A percentile compares a stretch with the other conserved stretches of the same genome.
These are phyloP conservation scores for Trichoderma afroharzianum DNA, from an alignment of 2,329 filamentous ascomycete genomes.

Conservation along the genomic window DNA sequence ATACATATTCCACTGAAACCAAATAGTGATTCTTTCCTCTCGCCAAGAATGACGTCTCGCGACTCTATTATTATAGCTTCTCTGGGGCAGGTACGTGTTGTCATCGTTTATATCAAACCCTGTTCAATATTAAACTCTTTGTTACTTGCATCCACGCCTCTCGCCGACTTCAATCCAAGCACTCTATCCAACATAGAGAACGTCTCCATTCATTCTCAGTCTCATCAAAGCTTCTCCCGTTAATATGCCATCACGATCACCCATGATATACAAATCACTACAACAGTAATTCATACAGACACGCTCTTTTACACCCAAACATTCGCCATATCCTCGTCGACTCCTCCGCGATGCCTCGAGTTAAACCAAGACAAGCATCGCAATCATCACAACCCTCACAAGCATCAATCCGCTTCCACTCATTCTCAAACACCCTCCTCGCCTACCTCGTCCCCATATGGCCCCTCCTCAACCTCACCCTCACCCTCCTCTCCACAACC, in stretches of 20 bases:
- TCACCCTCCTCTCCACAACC: constrained; percentile 13
- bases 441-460: constrained; percentile 18
- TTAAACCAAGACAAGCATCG: not conserved
- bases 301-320: not conserved
- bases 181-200: not conserved
- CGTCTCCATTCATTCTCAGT: not conserved
- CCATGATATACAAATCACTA: not conserved
- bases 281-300: not conserved
- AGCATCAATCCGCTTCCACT: not conserved
- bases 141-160: not conserved
- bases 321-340: not conserved
- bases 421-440: not conserved
- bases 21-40: not conserved
- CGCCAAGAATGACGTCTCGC: not conserved
- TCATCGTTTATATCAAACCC: not conserved
- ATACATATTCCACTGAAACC: not conserved
- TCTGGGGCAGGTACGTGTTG: not conserved
- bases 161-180: not conserved
- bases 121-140: not conserved
- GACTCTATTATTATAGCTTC: not conserved
- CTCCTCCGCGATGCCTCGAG: not conserved
- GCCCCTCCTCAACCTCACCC: constrained; percentile 18
- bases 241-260: not conserved
- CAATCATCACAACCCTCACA: not conserved
- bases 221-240: not conserved